Evolutionary conservation across 805 yeast species (phyloP), one percentile per base, ranked within the genome.

Genomic region (Hanseniaspora mollemarum): DNA sequence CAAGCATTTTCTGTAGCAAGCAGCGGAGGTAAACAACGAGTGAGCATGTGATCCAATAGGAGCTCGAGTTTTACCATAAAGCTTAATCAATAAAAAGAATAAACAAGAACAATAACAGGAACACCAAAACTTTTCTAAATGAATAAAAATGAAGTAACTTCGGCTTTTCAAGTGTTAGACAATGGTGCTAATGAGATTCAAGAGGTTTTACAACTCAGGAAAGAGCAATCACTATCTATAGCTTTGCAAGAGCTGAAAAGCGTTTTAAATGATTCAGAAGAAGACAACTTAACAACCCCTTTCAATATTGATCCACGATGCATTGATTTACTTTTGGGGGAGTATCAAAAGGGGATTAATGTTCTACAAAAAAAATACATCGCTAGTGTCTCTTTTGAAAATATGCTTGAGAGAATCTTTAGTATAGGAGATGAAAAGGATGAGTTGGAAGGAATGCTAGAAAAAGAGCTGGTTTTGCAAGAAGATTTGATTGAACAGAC

Each of bases 361-460:
- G 18, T 19, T 16, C 33, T 50, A 10, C 41, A 50, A 18, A 31
- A 43, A 16, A 43, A 49, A 39, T 49, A 49, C n/a, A 31, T 49
- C 3, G 21, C 46, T 2, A 29, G 36, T 22, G 48, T 38, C 5
- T 49, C 53, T 2, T 21, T 43, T 31, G 53, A 49, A 21, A 49
- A 49, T 32, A 42, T 49, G 48, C 22, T 49, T 12, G 53, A 49
- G 24, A 36, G 46, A 31, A 42, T 49, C 6, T 43, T 49, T 59
- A 31, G 54, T 52, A 32, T 60, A 53, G 49, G 54, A 53, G 22
- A 52, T 52, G 18, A 51, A 60, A 55, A 58, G 29, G 46, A 54
- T n/a, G 56, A 58, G 25, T 60, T 64, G 5, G 43, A 46, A 12
- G 49, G 53, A 5, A 29, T 61, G 35, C 59, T 59, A 39, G 55